These are phyloP conservation scores for Ochetophila trinervis DNA, from an alignment of 306 rosid genomes.

Conservation along the genomic window DNA sequence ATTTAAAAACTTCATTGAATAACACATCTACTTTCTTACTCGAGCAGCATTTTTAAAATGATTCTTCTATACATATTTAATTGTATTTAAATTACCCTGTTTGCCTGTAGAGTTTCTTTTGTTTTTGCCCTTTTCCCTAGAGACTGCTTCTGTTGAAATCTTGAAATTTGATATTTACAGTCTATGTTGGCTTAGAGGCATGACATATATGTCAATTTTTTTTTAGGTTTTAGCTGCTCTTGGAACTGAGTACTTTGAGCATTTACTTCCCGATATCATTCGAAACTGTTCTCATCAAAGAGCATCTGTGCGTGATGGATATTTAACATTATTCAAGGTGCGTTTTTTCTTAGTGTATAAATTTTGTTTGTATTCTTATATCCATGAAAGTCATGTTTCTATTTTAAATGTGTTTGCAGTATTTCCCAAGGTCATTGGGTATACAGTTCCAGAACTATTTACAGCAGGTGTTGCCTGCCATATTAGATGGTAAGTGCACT, in stretches of 20 bases:
- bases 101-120: no score
- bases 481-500: conserved; percentile 67
- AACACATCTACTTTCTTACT: no score
- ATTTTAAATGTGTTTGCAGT: conserved; percentile 40
- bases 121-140: neutral
- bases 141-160: neutral
- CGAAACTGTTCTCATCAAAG: conserved; percentile 88
- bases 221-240: conserved; percentile 88
- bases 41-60: no score
- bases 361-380: neutral
- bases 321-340: conserved; percentile 94
- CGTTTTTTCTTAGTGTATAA: conserved; percentile 8
- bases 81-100: no score
- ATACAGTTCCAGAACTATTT: conserved; percentile 88
- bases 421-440: conserved; percentile 90
- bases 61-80: no score
- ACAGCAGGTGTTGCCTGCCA: conserved; percentile 90
- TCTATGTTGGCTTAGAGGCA: neutral
- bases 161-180: neutral
- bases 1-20: no score
- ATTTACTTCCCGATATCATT: conserved; percentile 87
- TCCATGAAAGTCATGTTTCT: conserved; percentile 10
- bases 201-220: neutral
- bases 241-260: conserved; percentile 79
- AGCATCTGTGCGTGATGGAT: conserved; percentile 96